These are phyloP conservation scores for Trichophyton equinum DNA, from an alignment of 2,329 filamentous ascomycete species.

Conservation along the genomic window DNA sequence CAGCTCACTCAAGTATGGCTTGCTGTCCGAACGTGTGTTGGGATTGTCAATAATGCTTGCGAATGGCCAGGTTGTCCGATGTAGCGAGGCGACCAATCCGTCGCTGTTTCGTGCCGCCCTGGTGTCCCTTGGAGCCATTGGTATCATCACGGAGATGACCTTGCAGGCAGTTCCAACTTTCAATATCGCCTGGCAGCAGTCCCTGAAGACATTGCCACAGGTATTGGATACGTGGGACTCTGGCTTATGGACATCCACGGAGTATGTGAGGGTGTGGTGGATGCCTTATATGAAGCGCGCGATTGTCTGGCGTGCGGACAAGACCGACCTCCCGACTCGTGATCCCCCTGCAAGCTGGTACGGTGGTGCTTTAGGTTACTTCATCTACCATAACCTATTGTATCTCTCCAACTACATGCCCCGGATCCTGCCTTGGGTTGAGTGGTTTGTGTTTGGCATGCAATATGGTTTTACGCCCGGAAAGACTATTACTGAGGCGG, in stretches of 20 bases:
- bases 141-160: conserved; percentile 81
- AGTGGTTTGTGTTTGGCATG: conserved; percentile 96
- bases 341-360: conserved; percentile 62
- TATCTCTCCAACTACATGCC: conserved; percentile 68
- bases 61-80: conserved; percentile 60
- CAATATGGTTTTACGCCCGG: conserved; percentile 76
- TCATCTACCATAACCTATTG: conserved; percentile 83
- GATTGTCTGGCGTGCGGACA: conserved; percentile 80
- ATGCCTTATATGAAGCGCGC: conserved; percentile 81
- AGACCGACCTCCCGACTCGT: conserved; percentile 50
- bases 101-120: conserved; percentile 82
- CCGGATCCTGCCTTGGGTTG: conserved; percentile 68
- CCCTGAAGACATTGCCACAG: conserved; percentile 55
- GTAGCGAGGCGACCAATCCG: conserved; percentile 53
- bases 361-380: conserved; percentile 67
- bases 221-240: conserved; percentile 61
- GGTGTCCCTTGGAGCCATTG: conserved; percentile 75
- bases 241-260: conserved; percentile 66
- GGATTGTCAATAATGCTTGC: conserved; percentile 69
- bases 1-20: conserved; percentile 68
- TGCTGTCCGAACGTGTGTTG: conserved; percentile 67
- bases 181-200: conserved; percentile 77
- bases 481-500: conserved; percentile 54
- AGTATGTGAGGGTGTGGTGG: conserved; percentile 97
- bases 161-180: conserved; percentile 69